Percentiles rank a stretch among this genome's conserved stretches.
These are phyloP conservation scores for Whalleya microplaca DNA, from an alignment of 2,329 filamentous ascomycete genomes.

Conservation along the genomic window DNA sequence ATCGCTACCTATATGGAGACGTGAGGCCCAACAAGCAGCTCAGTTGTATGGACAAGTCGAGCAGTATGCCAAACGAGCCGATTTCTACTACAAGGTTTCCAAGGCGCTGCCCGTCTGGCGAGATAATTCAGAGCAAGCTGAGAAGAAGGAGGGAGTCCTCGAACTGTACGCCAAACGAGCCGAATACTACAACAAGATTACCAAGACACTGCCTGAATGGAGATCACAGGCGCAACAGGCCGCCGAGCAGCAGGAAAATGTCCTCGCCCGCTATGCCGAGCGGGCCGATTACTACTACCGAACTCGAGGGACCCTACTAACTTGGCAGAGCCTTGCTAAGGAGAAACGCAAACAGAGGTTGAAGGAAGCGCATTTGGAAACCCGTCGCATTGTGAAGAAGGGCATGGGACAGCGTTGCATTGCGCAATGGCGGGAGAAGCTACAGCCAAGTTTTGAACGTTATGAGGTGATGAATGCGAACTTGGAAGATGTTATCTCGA, in stretches of 20 bases:
- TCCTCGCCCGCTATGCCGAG: constrained; percentile 28
- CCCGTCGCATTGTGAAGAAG: constrained; percentile 39
- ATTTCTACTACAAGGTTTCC: constrained; percentile 35
- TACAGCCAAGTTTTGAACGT: constrained; percentile 32
- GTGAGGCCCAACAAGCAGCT: constrained; percentile 16
- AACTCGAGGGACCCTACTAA: constrained; percentile 27
- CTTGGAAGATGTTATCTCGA: constrained; percentile 27
- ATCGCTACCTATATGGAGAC: constrained; percentile 32
- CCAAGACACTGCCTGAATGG: constrained; percentile 34
- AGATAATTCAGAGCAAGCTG: constrained; percentile 20
- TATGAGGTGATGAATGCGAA: constrained; percentile 31
- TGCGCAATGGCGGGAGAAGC: constrained; percentile 33
- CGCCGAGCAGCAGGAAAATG: constrained; percentile 25
- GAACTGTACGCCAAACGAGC: constrained; percentile 32
- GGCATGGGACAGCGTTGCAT: constrained; percentile 37
- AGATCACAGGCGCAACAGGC: constrained; percentile 25
- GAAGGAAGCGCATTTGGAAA: constrained; percentile 38
- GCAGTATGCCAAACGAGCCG: constrained; percentile 31
- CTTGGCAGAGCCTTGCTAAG: constrained; percentile 33
- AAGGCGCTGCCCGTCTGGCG: constrained; percentile 28
- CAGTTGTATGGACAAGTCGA: constrained; percentile 22
- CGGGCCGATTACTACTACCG: constrained; percentile 37
- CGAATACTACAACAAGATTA: constrained; percentile 34
- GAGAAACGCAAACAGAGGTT: constrained; percentile 36
- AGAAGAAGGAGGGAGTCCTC: constrained; percentile 27